Base-by-base conservation (phyloP, 176 grass and related monocot species). In the Triticum aestivum region DNA sequence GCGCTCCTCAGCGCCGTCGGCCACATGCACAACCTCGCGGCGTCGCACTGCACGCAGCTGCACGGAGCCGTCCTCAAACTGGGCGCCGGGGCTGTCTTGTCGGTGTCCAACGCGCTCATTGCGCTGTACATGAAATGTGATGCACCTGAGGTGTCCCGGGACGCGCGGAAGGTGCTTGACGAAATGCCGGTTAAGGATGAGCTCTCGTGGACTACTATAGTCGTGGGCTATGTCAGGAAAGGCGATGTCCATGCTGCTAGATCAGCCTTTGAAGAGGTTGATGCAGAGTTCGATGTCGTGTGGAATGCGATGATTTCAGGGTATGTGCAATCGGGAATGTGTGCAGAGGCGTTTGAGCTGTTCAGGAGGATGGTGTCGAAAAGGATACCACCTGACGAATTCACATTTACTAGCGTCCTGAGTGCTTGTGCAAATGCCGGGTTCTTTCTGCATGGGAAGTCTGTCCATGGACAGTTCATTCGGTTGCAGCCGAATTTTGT, bases 301-400 rank as follows among this genome's bases (percentile, higher is more conserved):
- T 95, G 93, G 91, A 98, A 98, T 42, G 96, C 96, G 0, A 98
- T 95, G 91, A 98, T 98, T 84, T 98, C 96, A 24, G 96, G 96
- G 26, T 95, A 95, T 75, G 91, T 94, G 14, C 89, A 94, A 54
- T 91, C 86, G 14, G 91, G 91, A 74, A 88, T 88, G 84, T 74
- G 52, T 35, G 73, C 64, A 2, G 88, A 95, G 34, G 96, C 96
- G 12, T 84, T 98, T 39, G 84, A 92, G 35, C 86, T 98, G 81
- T 98, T 98, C 84, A 90, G 91, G 82, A 87, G 86, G 80, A 98
- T 98, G 96, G 73, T 90, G 23, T 87, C 65, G n/a, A 81, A 77
- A 80, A 87, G 61, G 23, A 56, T 95, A 67, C 73, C 87, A 4
- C 86, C 89, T 54, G 93, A 98, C 62, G 91, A 98, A 34, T 98